Conservation (phyloP, 129 eudicot species). For the Helianthus annuus region HanXRQr2.0-SUNRISE NC_035440.2:89965983-89966482, state of each 20-base stretch:
- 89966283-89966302: slow-evolving; percentile 10
- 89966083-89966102: background rate
- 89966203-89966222: slow-evolving; percentile 34
- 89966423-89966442: background rate
- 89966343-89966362: slow-evolving; percentile 7
- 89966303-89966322: background rate
- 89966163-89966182: slow-evolving; percentile 59
- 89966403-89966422: background rate
- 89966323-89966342: background rate
- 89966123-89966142: slow-evolving; percentile 26
- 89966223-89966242: slow-evolving; percentile 10
- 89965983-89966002: no score
- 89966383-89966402: background rate
- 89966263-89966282: slow-evolving; percentile 21
- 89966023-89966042: no score
- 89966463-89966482: background rate
- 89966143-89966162: slow-evolving; percentile 39
- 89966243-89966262: slow-evolving; percentile 8
- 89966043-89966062: no score
- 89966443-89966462: slow-evolving; percentile 1
- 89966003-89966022: no score
- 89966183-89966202: slow-evolving; percentile 58
- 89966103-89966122: background rate
- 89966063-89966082: no score
- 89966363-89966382: background rate